Base-by-base conservation (phyloP, 2,329 filamentous ascomycete genomes). In the Aschersonia sp. region DNA sequence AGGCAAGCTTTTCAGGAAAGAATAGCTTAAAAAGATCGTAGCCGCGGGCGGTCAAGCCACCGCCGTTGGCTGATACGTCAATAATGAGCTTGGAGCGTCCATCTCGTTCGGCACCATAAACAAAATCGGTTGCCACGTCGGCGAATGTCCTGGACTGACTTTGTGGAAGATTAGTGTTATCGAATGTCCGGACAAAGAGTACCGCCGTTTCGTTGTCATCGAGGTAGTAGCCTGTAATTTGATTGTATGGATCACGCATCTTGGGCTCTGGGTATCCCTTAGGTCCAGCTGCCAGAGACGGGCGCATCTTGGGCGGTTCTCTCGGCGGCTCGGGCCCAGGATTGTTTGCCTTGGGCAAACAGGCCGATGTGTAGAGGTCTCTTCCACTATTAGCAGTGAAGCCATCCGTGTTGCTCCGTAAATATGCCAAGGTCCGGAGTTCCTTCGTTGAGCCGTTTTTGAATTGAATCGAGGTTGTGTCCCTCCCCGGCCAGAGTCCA, bases 1-100 rank as follows among this genome's bases (percentile, higher is more conserved):
- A 47, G 10, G 48, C 47, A 9, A 44, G 41, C 43, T 44, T 42
- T 35, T 49, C 50, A 10, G 63, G 63, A 45, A 65, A 65, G 6
- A 66, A 57, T 31, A 67, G 58, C 6, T 62, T 61, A 56, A 80
- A 80, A 1, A 72, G 54, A 43, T 73, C 69, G 43, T 67, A 68
- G 2, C 69, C 72, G 5, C 69, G 64, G 5, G 64, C 54, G 10
- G 77, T 56, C 43, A 61, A 60, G 1, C 82, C 81, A 40, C 81
- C 82, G 0, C 66, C 67, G 52, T 85, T 86, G 2, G 65, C 69
- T 4, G 74, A 71, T 5, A 85, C 56, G 52, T 85, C 82, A 50
- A 85, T 74, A 31, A 85, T 68, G 4, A 85, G 65, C 58, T 76
- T 80, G 30, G 48, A 50, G 5, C 50, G 52, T 1, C 51, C 51